These are phyloP conservation scores for Myochromella boudieri DNA, from an alignment of 768 basidiomycete genomes.

Conservation along the genomic window DNA sequence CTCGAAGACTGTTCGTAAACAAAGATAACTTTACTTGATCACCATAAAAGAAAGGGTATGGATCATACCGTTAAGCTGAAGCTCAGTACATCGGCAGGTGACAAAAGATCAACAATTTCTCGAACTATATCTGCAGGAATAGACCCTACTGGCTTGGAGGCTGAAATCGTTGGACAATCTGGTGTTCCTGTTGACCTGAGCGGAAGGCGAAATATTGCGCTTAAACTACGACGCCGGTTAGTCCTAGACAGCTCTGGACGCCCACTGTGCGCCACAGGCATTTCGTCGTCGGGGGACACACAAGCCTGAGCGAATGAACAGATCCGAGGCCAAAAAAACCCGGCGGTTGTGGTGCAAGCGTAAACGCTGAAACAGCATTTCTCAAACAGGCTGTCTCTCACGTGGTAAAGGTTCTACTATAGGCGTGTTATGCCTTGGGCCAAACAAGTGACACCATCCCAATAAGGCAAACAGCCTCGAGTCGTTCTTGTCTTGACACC, in stretches of 20 bases:
- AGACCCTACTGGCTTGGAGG: slow-evolving; percentile 24
- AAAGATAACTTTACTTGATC: slow-evolving; percentile 3
- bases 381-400: no score
- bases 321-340: no score
- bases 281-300: not conserved
- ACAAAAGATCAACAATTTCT: slow-evolving; percentile 36
- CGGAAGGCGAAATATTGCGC: slow-evolving; percentile 33
- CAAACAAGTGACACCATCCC: no score
- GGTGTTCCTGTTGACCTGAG: slow-evolving; percentile 28
- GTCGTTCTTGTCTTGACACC: no score
- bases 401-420: no score
- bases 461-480: no score
- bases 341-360: no score
- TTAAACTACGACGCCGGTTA: slow-evolving; percentile 28
- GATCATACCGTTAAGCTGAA: slow-evolving; percentile 41
- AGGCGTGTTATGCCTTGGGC: no score
- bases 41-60: slow-evolving; percentile 5
- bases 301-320: no score
- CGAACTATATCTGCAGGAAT: slow-evolving; percentile 39
- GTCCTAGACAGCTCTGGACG: slow-evolving; percentile 12
- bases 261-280: slow-evolving; percentile 7
- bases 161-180: slow-evolving; percentile 23
- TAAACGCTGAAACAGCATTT: no score
- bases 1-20: slow-evolving; percentile 25
- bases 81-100: slow-evolving; percentile 37